Base-by-base conservation (phyloP, 495 filamentous ascomycete species). In the Jackrogersella multiformis region DNA sequence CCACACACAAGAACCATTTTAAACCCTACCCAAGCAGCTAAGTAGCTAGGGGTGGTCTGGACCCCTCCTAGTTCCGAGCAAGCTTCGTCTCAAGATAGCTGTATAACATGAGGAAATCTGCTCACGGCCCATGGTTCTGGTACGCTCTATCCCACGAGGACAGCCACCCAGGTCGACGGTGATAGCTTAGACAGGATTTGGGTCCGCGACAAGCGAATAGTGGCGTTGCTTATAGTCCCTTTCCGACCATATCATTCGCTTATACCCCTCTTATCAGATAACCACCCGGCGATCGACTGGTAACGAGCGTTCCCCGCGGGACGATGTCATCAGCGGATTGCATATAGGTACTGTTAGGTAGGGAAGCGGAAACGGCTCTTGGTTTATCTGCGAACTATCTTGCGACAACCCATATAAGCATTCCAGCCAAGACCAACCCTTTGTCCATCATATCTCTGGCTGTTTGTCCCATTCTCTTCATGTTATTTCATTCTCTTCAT, bases 311-410 rank as follows among this genome's bases (percentile, higher is more conserved):
- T 51, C 68, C 68, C 63, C 63, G 66, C 61, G 66, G 66, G 49
- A 56, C 62, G 68, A 67, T 71, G 68, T 71, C 68, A 71, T 71
- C 68, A 59, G 48, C 63, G 58, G 54, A 62, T n/a, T n/a, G n/a
- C n/a, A n/a, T n/a, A n/a, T n/a, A 56, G 53, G 57, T 67, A 53
- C 62, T 71, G 39, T 56, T 71, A 66, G 58, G 45, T n/a, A n/a
- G n/a, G n/a, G 44, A 68, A 61, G 65, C 44, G 61, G 61, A 65
- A 65, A 65, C 67, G 67, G 67, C 61, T 61, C 51, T 70, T 70
- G 61, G 67, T 70, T 70, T 70, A 70, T 70, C 67, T 70, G 61
- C 61, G 67, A 70, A 65, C 61, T 65, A 65, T 70, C 61, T 61
- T 70, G 67, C 26, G 52, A 30, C 67, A 70, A 12, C 38, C 56